Conservation (phyloP, 768 basidiomycete genomes). For the Boletus sp. region DNA sequence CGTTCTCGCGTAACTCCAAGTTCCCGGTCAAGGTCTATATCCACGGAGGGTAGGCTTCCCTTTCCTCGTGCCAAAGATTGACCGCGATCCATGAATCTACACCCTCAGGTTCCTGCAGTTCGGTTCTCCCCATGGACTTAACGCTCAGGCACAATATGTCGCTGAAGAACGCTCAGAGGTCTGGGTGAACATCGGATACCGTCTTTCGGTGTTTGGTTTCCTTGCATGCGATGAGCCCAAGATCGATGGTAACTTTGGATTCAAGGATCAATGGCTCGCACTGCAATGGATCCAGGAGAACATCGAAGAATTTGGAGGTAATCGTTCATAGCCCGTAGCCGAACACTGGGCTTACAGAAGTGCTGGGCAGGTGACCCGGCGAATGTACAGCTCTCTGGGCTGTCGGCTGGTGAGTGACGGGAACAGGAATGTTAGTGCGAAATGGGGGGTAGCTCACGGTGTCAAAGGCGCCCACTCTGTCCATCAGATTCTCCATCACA, state of each 20-base stretch:
- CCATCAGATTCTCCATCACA: slow-evolving; percentile 71
- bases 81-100: neutral
- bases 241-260: slow-evolving; percentile 74
- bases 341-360: neutral
- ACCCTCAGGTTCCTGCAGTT: slow-evolving; percentile 67
- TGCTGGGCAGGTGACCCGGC: slow-evolving; percentile 51
- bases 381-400: slow-evolving; percentile 60
- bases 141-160: slow-evolving; percentile 64
- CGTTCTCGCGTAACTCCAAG: slow-evolving; percentile 36
- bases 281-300: slow-evolving; percentile 71
- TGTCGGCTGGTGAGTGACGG: slow-evolving; percentile 60
- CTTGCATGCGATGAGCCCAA: slow-evolving; percentile 62
- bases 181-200: slow-evolving; percentile 76
- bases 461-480: slow-evolving; percentile 67
- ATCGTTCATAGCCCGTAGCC: neutral
- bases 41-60: slow-evolving; percentile 62
- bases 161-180: slow-evolving; percentile 64
- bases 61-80: neutral
- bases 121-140: slow-evolving; percentile 66
- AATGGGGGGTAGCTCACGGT: neutral
- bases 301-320: slow-evolving; percentile 68
- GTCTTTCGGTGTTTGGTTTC: slow-evolving; percentile 76
- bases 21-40: slow-evolving; percentile 75
- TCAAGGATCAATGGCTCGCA: slow-evolving; percentile 82
- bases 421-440: neutral